Evolutionary conservation across 768 basidiomycete genomes (phyloP), one percentile per base, ranked within the genome.

Genomic region (Boletus reticulatus): DNA sequence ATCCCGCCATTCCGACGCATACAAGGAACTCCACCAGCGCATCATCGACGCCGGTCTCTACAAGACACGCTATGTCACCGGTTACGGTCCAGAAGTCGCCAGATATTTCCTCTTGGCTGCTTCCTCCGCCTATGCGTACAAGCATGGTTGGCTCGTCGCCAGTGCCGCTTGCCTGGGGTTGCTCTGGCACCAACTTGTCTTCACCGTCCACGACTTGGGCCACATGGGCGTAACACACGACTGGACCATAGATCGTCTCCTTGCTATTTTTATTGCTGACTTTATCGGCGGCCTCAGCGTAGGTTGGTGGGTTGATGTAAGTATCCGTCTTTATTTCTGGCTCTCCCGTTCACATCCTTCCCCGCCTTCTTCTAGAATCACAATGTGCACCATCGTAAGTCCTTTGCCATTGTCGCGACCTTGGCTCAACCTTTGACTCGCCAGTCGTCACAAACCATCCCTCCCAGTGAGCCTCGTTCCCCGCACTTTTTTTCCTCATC

Each of bases 361-460:
- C 31, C 17, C 17, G 22, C n/a, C 13, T 24, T 46, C 22, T 12
- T 48, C 34, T 59, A 92, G 89, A 92, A 90, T 68, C 97, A 99
- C 69, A 97, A 98, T 64, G 85, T 95, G 45, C 95, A 98, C 75
- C 95, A 98, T 74, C 78, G 94, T 94, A 68, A 78, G 94, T 82
- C 36, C 19, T 49, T 22, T 29, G 41, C 43, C 43, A 50, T 16
- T 37, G 6, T 52, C n/a, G 34, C 45, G 54, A 32, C 19, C 31
- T 38, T 31, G 51, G 19, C 39, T 51, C 20, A 56, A 57, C 44
- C 44, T 53, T 53, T 53, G 48, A 11, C 50, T 32, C 37, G 43
- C 4, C 62, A 97, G 94, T 98, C 49, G 92, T 98, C 50, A 89
- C 96, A n/a, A 98, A 98, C 67, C 93, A 98, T 61, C 94, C 94